Evolutionary conservation across 169 alveolate genomes (phyloP).

Genomic region (Fabrea salina): DNA sequence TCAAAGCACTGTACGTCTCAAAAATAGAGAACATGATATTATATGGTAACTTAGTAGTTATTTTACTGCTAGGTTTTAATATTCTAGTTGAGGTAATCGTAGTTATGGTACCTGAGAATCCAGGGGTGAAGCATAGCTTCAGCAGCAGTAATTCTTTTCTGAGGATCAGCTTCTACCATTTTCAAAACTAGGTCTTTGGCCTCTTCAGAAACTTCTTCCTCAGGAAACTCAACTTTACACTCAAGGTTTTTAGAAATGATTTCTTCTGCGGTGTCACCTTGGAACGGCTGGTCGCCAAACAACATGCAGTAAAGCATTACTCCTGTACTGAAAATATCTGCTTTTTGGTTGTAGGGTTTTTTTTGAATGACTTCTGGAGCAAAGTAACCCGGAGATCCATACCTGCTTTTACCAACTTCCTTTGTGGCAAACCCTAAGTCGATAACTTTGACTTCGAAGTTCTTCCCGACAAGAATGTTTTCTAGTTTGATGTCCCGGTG

Average conservation of each 20-base stretch:
- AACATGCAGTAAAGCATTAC: constrained; percentile 31
- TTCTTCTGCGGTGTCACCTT: constrained; percentile 24
- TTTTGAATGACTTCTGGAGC: constrained; percentile 44
- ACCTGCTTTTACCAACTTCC: background rate
- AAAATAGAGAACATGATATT: too few relatives aligned
- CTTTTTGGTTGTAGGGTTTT: constrained; percentile 31
- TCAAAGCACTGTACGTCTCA: too few relatives aligned
- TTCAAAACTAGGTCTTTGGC: background rate
- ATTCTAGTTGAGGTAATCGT: too few relatives aligned
- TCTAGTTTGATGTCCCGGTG: constrained; percentile 48
- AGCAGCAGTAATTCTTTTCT: background rate
- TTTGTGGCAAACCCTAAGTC: constrained; percentile 43
- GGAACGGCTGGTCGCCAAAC: constrained; percentile 32
- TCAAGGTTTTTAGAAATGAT: constrained; percentile 32
- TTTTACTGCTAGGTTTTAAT: too few relatives aligned
- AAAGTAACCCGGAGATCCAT: constrained; percentile 52
- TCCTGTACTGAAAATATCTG: constrained; percentile 39
- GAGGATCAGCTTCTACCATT: constrained; percentile 31
- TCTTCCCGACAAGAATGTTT: constrained; percentile 4
- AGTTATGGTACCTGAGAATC: background rate
- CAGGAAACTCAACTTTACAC: constrained; percentile 25
- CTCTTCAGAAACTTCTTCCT: constrained; percentile 9
- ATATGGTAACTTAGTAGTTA: too few relatives aligned
- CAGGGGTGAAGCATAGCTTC: constrained; percentile 35
- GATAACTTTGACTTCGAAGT: constrained; percentile 12